These are phyloP conservation scores for Thyridium curvatum DNA, from an alignment of 2,329 filamentous ascomycete species.

Conservation along the genomic window DNA sequence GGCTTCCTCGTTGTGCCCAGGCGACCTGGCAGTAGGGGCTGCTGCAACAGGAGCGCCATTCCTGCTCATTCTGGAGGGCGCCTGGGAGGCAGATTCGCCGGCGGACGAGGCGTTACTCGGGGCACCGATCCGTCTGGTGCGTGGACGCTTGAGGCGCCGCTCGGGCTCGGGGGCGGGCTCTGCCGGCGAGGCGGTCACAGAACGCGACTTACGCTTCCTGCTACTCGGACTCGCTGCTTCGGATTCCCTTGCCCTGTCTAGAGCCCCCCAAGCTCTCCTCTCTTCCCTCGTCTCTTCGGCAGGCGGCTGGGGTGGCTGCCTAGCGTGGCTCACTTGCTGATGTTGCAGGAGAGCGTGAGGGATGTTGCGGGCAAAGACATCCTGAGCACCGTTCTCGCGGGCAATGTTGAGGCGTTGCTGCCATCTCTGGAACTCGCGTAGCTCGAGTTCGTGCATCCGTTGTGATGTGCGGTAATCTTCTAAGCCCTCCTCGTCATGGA, in stretches of 20 bases:
- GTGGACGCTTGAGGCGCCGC: conserved; percentile 80
- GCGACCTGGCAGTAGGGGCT: conserved; percentile 18
- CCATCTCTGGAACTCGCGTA: conserved; percentile 64
- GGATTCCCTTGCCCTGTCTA: conserved; percentile 75
- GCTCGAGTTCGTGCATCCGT: conserved; percentile 43
- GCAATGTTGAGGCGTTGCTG: conserved; percentile 79
- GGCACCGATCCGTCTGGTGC: conserved; percentile 61
- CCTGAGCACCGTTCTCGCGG: conserved; percentile 67
- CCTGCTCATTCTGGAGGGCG: neutral
- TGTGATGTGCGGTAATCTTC: conserved; percentile 48
- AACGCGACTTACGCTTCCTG: conserved; percentile 70
- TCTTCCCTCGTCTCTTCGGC: conserved; percentile 70
- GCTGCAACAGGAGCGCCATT: neutral
- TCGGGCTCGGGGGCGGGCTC: conserved; percentile 67
- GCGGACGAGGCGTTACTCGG: conserved; percentile 37
- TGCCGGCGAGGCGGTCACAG: conserved; percentile 63
- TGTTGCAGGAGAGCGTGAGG: conserved; percentile 49
- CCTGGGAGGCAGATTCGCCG: conserved; percentile 6
- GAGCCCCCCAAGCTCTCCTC: conserved; percentile 79
- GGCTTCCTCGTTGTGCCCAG: conserved; percentile 35
- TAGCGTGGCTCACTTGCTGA: conserved; percentile 19
- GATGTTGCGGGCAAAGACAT: conserved; percentile 62
- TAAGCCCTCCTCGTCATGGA: conserved; percentile 65
- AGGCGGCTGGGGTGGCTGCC: conserved; percentile 51
- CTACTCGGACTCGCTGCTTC: conserved; percentile 42